Evolutionary conservation across 805 yeast species (phyloP), one percentile per base, ranked within the genome.

Genomic region (Saccharomycopsis malanga): DNA sequence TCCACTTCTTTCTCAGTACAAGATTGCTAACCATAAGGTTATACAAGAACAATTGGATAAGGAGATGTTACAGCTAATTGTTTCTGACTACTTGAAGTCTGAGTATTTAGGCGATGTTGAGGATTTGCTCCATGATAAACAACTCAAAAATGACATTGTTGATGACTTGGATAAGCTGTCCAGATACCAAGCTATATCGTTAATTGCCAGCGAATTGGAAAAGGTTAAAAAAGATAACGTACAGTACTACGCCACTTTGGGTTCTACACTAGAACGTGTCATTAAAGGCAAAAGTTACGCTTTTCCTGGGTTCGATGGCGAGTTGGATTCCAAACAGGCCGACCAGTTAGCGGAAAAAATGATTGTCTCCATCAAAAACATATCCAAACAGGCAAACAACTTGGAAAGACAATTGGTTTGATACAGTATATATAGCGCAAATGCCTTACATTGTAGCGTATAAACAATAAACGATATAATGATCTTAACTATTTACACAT

Each of bases 21-120:
- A 38, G 10, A 30, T n/a, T 7, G 9, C 23, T 4, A 21, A 21
- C 4, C 15, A 37, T 34, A 9, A 15, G 12, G 20, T 10, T 3
- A 17, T 40, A 12, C 36, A 36, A 2, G 34, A 44, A 12, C 45
- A 54, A 14, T 57, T 71, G 3, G 57, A 54, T 10, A 39, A 47
- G 1, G 73, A 70, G 49, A 54, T 66, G 50, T 44, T 53, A 4
- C 45, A 46, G 0, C 57, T 72, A 21, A 57, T 70, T 2, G 57
- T 54, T 38, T 66, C 72, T 0, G 77, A 72, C 52, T 64, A 58
- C 44, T 50, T 57, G 25, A 65, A 58, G 53, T 56, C 56, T 39
- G 59, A 54, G 4, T 67, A 45, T 30, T 27, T 30, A 12, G 23
- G 14, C 14, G 47, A 36, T 10, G 21, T 34, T 14, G 22, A 15